A percentile compares a stretch with the other conserved stretches of the same genome.
These are phyloP conservation scores for Chaetomium cochliodes DNA, from an alignment of 495 filamentous ascomycete species.

Conservation along the genomic window DNA sequence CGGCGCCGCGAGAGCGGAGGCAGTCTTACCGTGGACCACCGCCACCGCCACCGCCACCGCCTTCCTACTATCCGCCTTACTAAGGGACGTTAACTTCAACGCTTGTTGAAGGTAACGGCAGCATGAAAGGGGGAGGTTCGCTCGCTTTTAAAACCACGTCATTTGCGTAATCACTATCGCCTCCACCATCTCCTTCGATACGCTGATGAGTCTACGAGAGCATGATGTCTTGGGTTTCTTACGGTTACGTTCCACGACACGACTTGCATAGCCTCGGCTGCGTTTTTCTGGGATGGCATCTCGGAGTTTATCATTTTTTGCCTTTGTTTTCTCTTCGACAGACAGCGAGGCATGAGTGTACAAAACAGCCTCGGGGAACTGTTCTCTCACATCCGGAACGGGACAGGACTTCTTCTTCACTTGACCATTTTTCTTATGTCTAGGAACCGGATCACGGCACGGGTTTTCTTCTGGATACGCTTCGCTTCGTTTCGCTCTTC, in stretches of 20 bases:
- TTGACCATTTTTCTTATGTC: conserved; percentile 13
- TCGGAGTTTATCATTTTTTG: conserved; percentile 7
- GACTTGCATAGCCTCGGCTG: conserved; percentile 28
- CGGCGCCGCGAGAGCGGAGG: conserved; percentile 32
- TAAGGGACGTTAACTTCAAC: neutral
- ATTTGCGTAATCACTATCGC: neutral
- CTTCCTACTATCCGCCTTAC: conserved; percentile 28
- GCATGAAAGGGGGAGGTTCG: neutral
- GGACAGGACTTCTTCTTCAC: neutral
- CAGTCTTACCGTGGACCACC: conserved; percentile 24
- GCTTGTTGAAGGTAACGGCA: neutral
- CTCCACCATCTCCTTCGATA: conserved; percentile 1
- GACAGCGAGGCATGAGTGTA: conserved; percentile 4
- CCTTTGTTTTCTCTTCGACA: conserved; percentile 8
- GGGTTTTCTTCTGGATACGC: conserved; percentile 11
- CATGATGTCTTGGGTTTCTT: conserved; percentile 23
- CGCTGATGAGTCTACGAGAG: conserved; percentile 22
- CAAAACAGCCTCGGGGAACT: neutral
- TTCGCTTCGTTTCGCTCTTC: neutral
- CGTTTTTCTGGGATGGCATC: conserved; percentile 13
- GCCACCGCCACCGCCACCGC: conserved; percentile 26
- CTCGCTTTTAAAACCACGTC: neutral
- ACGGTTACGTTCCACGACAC: conserved; percentile 12
- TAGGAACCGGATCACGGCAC: conserved; percentile 7
- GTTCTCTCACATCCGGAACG: neutral